Base-by-base conservation (phyloP, 345 rosid species). In the Hypericum perforatum region DNA sequence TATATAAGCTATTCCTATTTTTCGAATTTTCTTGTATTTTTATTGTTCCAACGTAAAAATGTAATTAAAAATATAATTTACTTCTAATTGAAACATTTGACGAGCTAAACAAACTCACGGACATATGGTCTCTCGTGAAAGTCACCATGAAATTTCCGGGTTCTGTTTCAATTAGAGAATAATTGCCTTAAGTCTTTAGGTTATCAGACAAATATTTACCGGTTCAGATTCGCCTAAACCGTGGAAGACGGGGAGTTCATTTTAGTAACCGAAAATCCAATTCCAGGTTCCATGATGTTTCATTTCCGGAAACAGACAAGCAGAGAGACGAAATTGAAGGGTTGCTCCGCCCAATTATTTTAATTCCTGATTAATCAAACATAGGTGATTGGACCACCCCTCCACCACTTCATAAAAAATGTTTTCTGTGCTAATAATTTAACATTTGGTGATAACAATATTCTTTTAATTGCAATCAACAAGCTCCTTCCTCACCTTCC, bases 281-380 rank as follows among this genome's bases (percentile, higher is more conserved):
- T 22, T 37, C 42, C 41, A 49, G 29, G 43, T 51, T 61, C 60
- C 63, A n/a, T 62, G 80, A 81, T 54, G 79, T 56, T 70, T 68
- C 65, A 43, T 63, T 53, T 60, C 64, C 45, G 49, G 72, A 11
- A 67, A 60, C 71, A 62, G 89, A 79, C 89, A 82, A 63, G 60
- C 12, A 61, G 79, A 67, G 75, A 66, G 78, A 73, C 85, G 60
- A 63, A 63, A 76, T 42, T 45, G 56, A 58, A 63, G 39, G 73
- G 57, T 56, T 60, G 68, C 58, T 74, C 80, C 71, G 61, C 59
- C 70, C 70, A 10, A 63, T 67, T 40, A 66, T 53, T 59, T 49
- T 55, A 55, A 70, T 40, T 22, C 51, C 32, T 11, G 40, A 39
- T 12, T 54, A 45, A 46, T 70, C 45, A 8, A 54, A 41, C 40